Conservation (phyloP, 2,329 filamentous ascomycete species). For the Phoma sp. region DNA sequence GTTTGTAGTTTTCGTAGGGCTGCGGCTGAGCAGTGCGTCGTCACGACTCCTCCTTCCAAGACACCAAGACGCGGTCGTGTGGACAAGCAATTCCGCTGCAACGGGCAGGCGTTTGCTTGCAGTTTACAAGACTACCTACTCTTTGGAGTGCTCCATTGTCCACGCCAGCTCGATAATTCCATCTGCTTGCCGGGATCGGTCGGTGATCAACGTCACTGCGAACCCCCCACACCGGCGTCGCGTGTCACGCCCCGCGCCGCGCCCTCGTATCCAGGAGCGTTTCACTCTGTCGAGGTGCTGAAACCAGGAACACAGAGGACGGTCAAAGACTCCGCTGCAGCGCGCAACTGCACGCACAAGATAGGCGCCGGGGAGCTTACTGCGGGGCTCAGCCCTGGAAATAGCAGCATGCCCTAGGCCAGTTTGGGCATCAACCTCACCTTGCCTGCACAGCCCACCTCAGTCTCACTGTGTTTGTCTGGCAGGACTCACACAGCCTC, state of each 20-base stretch:
- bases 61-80: conserved; percentile 3
- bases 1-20: not conserved
- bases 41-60: conserved; percentile 8
- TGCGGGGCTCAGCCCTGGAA: conserved; percentile 13
- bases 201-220: conserved; percentile 16
- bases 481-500: conserved; percentile 36
- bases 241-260: conserved; percentile 20
- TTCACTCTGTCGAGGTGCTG: conserved; percentile 27
- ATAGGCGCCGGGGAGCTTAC: conserved; percentile 21
- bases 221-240: conserved; percentile 17
- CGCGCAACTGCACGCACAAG: conserved; percentile 1
- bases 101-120: conserved; percentile 4
- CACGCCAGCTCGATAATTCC: not conserved
- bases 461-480: conserved; percentile 17
- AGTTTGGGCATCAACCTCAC: conserved; percentile 13
- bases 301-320: conserved; percentile 30
- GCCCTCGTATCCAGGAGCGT: conserved; percentile 16
- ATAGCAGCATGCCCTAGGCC: conserved; percentile 9
- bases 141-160: not conserved
- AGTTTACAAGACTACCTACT: conserved; percentile 3
- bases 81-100: conserved; percentile 16
- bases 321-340: conserved; percentile 18
- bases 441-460: conserved; percentile 21
- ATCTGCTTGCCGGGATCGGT: conserved; percentile 9
- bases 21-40: conserved; percentile 16